Conservation (phyloP, 495 filamentous ascomycete genomes). For the Penicillium argentinense region DNA sequence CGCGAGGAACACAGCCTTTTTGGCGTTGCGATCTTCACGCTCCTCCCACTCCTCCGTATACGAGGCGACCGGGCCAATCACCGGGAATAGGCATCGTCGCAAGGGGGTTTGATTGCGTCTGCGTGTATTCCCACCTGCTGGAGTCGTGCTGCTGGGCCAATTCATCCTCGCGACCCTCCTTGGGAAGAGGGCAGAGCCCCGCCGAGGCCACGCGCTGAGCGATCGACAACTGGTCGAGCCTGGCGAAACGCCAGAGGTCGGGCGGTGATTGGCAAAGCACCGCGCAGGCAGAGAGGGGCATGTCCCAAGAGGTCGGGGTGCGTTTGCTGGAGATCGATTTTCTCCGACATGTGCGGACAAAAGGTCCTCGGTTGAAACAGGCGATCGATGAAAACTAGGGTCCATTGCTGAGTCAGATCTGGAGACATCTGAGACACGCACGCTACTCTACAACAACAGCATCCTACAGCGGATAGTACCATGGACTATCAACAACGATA, state of each 20-base stretch:
- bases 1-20: slow-evolving; percentile 2
- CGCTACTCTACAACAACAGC: too few relatives aligned
- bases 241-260: neutral
- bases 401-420: slow-evolving; percentile 26
- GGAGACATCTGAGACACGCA: slow-evolving; percentile 7
- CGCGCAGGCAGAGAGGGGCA: neutral
- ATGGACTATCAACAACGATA: too few relatives aligned
- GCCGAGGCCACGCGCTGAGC: slow-evolving; percentile 7
- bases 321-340: slow-evolving; percentile 23
- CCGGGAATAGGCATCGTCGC: neutral
- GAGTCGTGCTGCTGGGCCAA: too few relatives aligned
- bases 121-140: neutral
- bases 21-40: neutral
- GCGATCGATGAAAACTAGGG: slow-evolving; percentile 27
- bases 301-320: slow-evolving; percentile 12
- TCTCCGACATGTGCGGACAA: too few relatives aligned
- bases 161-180: too few relatives aligned
- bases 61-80: too few relatives aligned
- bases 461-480: too few relatives aligned
- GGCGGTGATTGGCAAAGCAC: slow-evolving; percentile 15
- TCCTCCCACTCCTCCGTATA: too few relatives aligned
- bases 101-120: neutral
- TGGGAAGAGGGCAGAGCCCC: neutral
- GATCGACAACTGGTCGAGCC: slow-evolving; percentile 19
- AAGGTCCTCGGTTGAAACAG: slow-evolving; percentile 19